Base-by-base conservation (phyloP, 2,329 filamentous ascomycete species). In the Xylaria sp. region DNA sequence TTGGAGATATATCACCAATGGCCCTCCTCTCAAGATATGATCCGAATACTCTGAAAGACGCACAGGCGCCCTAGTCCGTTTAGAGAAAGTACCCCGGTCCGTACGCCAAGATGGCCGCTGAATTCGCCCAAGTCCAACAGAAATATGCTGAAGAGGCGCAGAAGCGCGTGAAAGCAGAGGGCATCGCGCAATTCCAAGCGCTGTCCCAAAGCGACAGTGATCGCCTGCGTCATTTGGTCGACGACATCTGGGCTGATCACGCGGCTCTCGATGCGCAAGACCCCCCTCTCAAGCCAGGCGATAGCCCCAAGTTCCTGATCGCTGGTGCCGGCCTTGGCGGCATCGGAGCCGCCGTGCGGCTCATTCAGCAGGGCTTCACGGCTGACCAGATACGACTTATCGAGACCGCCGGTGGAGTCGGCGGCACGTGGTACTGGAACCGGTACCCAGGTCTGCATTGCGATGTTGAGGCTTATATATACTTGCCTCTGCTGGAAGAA, bases 401-500 rank as follows among this genome's bases (percentile, higher is more conserved):
- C 25, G 84, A 85, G 42, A 70, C 74, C 0, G 83, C 80, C 1
- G 82, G 82, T 10, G 83, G 82, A 3, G 81, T 84, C 29, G 84
- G 84, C 3, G 85, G 85, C 12, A 85, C 83, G 0, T 87, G 84
- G 85, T 85, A 84, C 66, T 86, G 84, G 82, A 85, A 86, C 68
- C 77, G 83, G 0, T 87, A 85, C 65, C 84, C 84, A 0, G 84
- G 83, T 0, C 74, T 85, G 8, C 80, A 81, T 70, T 90, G 88
- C 73, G 88, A 91, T 72, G 78, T 88, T 2, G 88, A 91, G 76
- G 82, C 82, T 60, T 89, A 87, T 71, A 80, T 83, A n/a, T 91
- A 90, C 72, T 77, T 90, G 78, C 87, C 88, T 3, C 77, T 89
- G 13, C 81, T 90, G 1, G 88, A 90, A 68, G 87, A 90, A 76